These are phyloP conservation scores for Jamesozyma lodderae DNA, from an alignment of 805 yeast genomes.

Conservation along the genomic window DNA sequence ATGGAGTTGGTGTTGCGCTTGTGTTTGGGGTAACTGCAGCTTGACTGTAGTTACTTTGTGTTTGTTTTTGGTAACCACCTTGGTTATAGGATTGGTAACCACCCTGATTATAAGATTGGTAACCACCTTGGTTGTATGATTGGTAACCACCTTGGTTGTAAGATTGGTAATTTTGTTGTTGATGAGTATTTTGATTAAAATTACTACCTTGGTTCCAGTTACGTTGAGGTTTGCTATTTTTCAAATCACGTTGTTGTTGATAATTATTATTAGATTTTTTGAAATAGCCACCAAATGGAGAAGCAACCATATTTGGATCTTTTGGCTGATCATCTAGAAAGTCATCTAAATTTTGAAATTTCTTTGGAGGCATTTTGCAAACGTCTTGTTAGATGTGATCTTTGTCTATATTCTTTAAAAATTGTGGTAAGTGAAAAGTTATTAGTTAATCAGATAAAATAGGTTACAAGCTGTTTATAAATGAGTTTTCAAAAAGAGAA, in stretches of 20 bases:
- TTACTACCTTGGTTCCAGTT: slow-evolving; percentile 14
- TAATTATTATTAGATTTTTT: slow-evolving; percentile 17
- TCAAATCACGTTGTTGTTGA: slow-evolving; percentile 19
- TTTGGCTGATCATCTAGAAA: slow-evolving; percentile 25
- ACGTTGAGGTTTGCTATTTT: slow-evolving; percentile 1
- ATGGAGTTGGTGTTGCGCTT: slow-evolving; percentile 32
- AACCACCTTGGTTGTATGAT: slow-evolving; percentile 9
- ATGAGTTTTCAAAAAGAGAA: too few species aligned
- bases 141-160: slow-evolving; percentile 10
- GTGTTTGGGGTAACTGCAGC: slow-evolving; percentile 31
- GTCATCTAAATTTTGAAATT: slow-evolving; percentile 22
- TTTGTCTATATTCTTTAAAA: too few species aligned
- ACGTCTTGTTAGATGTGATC: too few species aligned
- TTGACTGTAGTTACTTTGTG: slow-evolving; percentile 23
- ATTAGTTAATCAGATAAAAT: too few species aligned
- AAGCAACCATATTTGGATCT: slow-evolving; percentile 24
- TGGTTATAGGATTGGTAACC: slow-evolving; percentile 10
- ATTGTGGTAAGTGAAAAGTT: too few species aligned
- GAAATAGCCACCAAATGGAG: slow-evolving; percentile 30
- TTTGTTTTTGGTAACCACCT: slow-evolving; percentile 9
- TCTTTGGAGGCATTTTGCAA: slow-evolving; percentile 29
- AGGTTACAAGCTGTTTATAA: too few species aligned
- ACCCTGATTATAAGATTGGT: slow-evolving; percentile 9
- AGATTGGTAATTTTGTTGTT: slow-evolving; percentile 7
- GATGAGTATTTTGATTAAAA: slow-evolving; percentile 6